Evolutionary conservation across 257 asterid genomes (phyloP).

Genomic region (Rehmannia glutinosa): DNA sequence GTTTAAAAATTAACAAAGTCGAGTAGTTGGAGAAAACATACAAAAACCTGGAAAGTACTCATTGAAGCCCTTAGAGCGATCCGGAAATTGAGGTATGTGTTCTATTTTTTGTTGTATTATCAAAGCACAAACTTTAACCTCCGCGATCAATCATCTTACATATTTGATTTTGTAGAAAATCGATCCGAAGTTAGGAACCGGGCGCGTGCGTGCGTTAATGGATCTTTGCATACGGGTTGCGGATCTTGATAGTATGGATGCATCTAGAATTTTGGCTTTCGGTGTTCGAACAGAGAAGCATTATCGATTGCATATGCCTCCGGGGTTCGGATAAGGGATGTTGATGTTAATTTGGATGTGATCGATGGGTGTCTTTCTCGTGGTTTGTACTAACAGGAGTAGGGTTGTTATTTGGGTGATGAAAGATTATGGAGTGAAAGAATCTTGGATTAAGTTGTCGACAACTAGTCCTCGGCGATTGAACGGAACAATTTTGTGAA

Average conservation of each 20-base stretch:
- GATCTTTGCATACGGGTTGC: background rate
- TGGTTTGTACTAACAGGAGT: constrained; percentile 15
- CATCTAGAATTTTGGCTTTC: background rate
- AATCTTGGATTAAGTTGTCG: constrained; percentile 52
- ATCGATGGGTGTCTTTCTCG: constrained; percentile 36
- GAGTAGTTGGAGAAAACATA: too few relatives aligned
- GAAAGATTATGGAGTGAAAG: constrained; percentile 43
- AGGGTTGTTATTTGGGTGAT: constrained; percentile 49
- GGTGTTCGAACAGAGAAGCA: background rate
- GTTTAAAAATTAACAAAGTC: too few relatives aligned
- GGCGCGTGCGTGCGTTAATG: background rate
- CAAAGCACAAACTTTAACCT: too few relatives aligned
- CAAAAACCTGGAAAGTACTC: too few relatives aligned
- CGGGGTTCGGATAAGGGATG: background rate
- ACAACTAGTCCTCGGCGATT: constrained; percentile 23
- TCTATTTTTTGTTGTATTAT: too few relatives aligned
- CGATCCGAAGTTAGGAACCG: too few relatives aligned
- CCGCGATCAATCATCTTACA: too few relatives aligned
- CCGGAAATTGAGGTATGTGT: too few relatives aligned
- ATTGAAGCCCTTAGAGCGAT: too few relatives aligned
- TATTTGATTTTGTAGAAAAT: too few relatives aligned
- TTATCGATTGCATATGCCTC: background rate
- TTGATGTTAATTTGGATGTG: constrained; percentile 28
- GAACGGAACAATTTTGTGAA: constrained; percentile 10
- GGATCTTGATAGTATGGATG: background rate